phyloP scores from a whole-genome alignment of 2,329 filamentous ascomycete species.

The Exophiala alcalophila region DNA sequence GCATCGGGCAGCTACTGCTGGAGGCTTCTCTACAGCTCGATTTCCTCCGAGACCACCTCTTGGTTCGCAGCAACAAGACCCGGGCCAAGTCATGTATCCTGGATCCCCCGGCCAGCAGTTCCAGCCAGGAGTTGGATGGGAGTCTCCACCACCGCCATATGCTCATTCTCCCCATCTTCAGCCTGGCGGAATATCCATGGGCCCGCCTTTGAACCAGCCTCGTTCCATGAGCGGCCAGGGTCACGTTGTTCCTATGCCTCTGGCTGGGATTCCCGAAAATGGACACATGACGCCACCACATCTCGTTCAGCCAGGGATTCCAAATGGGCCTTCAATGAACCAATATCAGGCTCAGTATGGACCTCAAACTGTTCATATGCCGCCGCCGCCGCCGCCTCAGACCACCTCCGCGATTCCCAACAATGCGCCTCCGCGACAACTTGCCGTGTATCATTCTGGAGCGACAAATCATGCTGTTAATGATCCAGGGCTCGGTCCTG shows the following conservation, averaged over 20 bases:
- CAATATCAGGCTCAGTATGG: slow-evolving; percentile 31
- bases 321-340: slow-evolving; percentile 4
- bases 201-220: slow-evolving; percentile 15
- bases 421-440: neutral
- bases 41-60: slow-evolving; percentile 51
- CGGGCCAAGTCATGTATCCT: slow-evolving; percentile 8
- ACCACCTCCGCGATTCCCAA: slow-evolving; percentile 1
- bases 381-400: neutral
- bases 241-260: slow-evolving; percentile 1
- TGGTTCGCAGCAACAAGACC: slow-evolving; percentile 19
- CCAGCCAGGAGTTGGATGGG: slow-evolving; percentile 23
- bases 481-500: too few species aligned
- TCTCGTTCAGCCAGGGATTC: slow-evolving; percentile 3
- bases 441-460: slow-evolving; percentile 3
- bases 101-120: slow-evolving; percentile 8
- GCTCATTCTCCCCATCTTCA: slow-evolving; percentile 7
- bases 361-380: slow-evolving; percentile 4
- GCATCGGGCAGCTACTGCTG: slow-evolving; percentile 48
- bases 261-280: slow-evolving; percentile 22
- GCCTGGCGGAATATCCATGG: slow-evolving; percentile 5
- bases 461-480: slow-evolving; percentile 1
- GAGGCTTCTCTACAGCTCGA: slow-evolving; percentile 64
- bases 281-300: slow-evolving; percentile 7
- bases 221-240: slow-evolving; percentile 6
- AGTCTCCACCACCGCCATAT: slow-evolving; percentile 30